Base-by-base conservation (phyloP, 768 basidiomycete genomes). In the Pholiota microspora region DNA sequence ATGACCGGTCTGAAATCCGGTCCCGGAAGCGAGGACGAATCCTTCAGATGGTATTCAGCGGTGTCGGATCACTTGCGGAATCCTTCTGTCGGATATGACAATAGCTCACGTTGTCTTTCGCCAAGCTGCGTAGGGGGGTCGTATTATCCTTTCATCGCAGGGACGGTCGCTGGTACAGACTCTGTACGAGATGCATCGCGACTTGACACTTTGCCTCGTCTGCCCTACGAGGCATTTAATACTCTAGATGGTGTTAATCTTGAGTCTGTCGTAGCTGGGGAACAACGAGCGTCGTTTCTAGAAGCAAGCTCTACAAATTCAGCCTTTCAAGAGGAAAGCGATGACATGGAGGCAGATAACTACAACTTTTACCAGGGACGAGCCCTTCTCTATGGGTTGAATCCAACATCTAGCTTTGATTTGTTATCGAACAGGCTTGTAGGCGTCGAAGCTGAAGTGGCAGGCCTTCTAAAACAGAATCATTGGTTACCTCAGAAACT, bases 401-500 rank as follows among this genome's bases (percentile, higher is more conserved):
- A 60, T 29, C 15, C 21, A 7, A 8, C 45, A n/a, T 4, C 40
- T 25, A 24, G 21, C n/a, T 7, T 35, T 18, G 8, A 38, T 15
- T 34, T 25, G 25, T 23, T 38, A n/a, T 29, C 34, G 25, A 29
- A 47, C 34, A 25, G 69, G 32, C 57, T 81, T 21, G 68, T 73
- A 15, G 67, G 66, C n/a, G 80, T 74, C 5, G 89, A 90, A 67
- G 74, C 72, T 46, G 84, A 86, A 64, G 87, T 90, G 7, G 86
- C 77, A 10, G 79, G 69, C 52, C 66, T 61, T 45, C 64, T 90
- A 57, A 77, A 70, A 24, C 55, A 42, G 49, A 76, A 73, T 24
- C 87, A 91, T 63, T 91, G 89, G 89, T 70, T 76, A 23, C 88
- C 85, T 0, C 80, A 85, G 52, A 79, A 72, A 55, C 69, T 82